Conservation (phyloP, 2,329 filamentous ascomycete species). For the Clonostachys byssicola region DNA sequence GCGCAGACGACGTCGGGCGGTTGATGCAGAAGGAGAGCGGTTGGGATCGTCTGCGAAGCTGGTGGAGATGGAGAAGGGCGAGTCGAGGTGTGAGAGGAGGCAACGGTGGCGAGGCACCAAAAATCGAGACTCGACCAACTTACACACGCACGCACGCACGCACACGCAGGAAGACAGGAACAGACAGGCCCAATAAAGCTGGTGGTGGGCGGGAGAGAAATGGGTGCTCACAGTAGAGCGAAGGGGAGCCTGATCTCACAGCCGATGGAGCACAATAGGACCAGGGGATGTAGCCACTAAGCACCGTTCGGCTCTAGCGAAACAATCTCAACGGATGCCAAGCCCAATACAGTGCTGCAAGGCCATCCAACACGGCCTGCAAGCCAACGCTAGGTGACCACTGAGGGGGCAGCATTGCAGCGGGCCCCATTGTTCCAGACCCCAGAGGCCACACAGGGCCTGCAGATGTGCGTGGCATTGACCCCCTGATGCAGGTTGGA, state of each 20-base stretch:
- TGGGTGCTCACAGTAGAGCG: neutral
- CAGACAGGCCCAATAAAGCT: neutral
- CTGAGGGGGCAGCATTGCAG: too few species aligned
- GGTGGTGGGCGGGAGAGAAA: neutral
- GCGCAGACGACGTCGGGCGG: slow-evolving; percentile 1
- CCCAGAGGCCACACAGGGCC: too few species aligned
- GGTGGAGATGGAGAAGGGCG: neutral
- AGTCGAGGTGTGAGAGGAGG: slow-evolving; percentile 1
- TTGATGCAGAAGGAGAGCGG: neutral
- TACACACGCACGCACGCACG: neutral
- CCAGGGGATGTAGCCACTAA: neutral
- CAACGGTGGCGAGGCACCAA: neutral
- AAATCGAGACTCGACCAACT: neutral
- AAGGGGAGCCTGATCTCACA: neutral
- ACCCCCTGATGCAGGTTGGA: too few species aligned
- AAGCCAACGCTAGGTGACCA: too few species aligned
- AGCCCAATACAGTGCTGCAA: neutral
- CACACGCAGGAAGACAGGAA: neutral
- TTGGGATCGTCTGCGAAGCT: slow-evolving; percentile 3
- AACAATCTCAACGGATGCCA: slow-evolving; percentile 1
- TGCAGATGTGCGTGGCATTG: too few species aligned
- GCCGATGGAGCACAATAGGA: neutral
- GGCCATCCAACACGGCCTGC: neutral
- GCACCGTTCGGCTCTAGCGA: slow-evolving; percentile 1
- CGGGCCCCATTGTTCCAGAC: slow-evolving; percentile 12